Evolutionary conservation across 208 protist species (phyloP).

Genomic region (Naegleria gruberi): DNA sequence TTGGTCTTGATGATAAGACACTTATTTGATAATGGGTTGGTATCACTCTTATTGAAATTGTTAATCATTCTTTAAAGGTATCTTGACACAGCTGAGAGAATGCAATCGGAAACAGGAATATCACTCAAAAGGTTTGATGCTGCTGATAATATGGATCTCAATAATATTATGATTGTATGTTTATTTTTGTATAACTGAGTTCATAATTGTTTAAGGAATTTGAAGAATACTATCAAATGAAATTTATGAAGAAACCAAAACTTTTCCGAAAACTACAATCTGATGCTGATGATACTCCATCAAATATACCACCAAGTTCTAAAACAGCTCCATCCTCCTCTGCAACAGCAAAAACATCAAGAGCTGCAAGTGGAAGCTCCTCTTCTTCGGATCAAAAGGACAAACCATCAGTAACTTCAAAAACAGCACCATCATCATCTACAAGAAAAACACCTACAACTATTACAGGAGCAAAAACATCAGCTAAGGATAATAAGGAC

Average conservation of each 20-base stretch:
- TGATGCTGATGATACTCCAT: neutral
- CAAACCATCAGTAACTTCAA: neutral
- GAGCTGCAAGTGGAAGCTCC: neutral
- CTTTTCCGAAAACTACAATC: conserved; percentile 54
- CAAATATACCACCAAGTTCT: neutral
- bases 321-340: neutral
- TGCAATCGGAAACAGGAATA: conserved; percentile 68
- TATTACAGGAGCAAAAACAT: neutral
- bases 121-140: conserved; percentile 55
- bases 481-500: neutral
- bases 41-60: neutral
- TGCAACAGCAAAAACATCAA: neutral
- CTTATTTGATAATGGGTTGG: conserved; percentile 64
- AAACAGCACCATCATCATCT: neutral
- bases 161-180: conserved; percentile 40
- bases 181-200: neutral
- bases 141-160: conserved; percentile 77
- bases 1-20: conserved; percentile 69
- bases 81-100: conserved; percentile 45
- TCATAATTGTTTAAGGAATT: conserved; percentile 49
- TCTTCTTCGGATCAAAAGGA: neutral
- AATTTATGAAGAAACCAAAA: conserved; percentile 63
- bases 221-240: conserved; percentile 75
- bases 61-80: neutral
- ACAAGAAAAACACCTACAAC: neutral